These are phyloP conservation scores for Pseudoperonospora humuli DNA, from an alignment of 352 stramenopile genomes.

Conservation along the genomic window DNA sequence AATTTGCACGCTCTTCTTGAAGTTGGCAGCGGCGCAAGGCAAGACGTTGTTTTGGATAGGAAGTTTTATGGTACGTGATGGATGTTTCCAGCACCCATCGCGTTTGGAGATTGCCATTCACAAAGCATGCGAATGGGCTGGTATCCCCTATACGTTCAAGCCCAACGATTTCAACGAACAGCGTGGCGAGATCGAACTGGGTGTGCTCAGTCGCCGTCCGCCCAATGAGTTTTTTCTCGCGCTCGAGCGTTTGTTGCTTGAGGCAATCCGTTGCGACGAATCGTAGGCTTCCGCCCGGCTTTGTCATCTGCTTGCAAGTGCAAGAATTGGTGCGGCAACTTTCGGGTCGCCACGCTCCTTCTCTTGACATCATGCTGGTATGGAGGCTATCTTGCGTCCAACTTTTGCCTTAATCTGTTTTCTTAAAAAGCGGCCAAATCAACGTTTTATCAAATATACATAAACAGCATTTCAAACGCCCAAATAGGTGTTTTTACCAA, in stretches of 20 bases:
- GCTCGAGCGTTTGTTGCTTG: slow-evolving; percentile 31
- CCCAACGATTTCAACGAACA: slow-evolving; percentile 53
- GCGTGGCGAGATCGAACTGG: slow-evolving; percentile 38
- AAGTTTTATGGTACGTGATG: slow-evolving; percentile 54
- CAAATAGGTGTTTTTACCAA: too few relatives aligned
- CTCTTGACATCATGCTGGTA: too few relatives aligned
- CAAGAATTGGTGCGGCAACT: too few relatives aligned
- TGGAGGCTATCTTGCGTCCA: too few relatives aligned
- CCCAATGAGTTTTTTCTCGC: slow-evolving; percentile 51
- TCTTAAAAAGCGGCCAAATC: too few relatives aligned
- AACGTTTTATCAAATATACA: too few relatives aligned
- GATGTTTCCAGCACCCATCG: slow-evolving; percentile 63
- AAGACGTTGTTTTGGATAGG: slow-evolving; percentile 63
- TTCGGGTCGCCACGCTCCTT: too few relatives aligned
- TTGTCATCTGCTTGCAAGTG: too few relatives aligned
- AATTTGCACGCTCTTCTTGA: slow-evolving; percentile 69
- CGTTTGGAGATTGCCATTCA: slow-evolving; percentile 41
- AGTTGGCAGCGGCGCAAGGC: slow-evolving; percentile 37
- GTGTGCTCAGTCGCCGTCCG: slow-evolving; percentile 59
- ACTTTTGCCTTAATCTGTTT: too few relatives aligned
- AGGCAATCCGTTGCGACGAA: slow-evolving; percentile 16
- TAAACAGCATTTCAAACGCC: too few relatives aligned
- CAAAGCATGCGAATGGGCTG: slow-evolving; percentile 30
- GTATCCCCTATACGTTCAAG: slow-evolving; percentile 51
- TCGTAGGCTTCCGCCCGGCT: not conserved